Evolutionary conservation across 129 eudicot genomes (phyloP).

Genomic region (Helichrysum umbraculigerum): DNA sequence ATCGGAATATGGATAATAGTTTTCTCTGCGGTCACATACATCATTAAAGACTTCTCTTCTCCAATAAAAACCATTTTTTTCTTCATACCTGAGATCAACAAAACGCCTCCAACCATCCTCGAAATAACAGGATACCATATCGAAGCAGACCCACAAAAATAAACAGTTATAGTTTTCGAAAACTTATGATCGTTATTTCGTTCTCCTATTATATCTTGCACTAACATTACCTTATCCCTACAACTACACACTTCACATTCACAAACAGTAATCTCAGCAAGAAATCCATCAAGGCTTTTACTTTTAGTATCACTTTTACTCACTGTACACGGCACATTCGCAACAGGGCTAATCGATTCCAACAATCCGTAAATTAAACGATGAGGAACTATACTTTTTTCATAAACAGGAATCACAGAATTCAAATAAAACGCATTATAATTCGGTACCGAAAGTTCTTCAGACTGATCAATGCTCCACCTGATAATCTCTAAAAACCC

Average conservation of each 20-base stretch:
- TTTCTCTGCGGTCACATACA: slow-evolving; percentile 63
- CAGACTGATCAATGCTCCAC: slow-evolving; percentile 45
- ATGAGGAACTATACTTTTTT: slow-evolving; percentile 22
- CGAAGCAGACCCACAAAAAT: slow-evolving; percentile 59
- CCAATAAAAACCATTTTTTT: slow-evolving; percentile 76
- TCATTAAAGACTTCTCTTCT: slow-evolving; percentile 59
- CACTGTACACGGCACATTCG: slow-evolving; percentile 56
- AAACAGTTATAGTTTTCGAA: slow-evolving; percentile 38
- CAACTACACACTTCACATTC: slow-evolving; percentile 58
- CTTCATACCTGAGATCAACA: slow-evolving; percentile 57
- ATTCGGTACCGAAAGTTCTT: not conserved
- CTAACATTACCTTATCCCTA: slow-evolving; percentile 16
- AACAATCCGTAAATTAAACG: slow-evolving; percentile 44
- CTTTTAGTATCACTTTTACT: slow-evolving; percentile 18
- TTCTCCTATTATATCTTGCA: slow-evolving; percentile 18
- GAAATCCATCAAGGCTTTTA: slow-evolving; percentile 52
- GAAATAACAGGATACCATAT: slow-evolving; percentile 70
- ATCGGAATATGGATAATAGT: slow-evolving; percentile 39
- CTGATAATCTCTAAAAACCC: slow-evolving; percentile 71
- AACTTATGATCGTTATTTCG: slow-evolving; percentile 38
- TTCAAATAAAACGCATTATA: slow-evolving; percentile 36
- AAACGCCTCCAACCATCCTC: slow-evolving; percentile 47
- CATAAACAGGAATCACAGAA: slow-evolving; percentile 14
- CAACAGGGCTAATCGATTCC: slow-evolving; percentile 70
- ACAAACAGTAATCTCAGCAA: slow-evolving; percentile 56